Evolutionary conservation across 805 yeast genomes (phyloP).

Genomic region (Scheffersomyces amazonensis): DNA sequence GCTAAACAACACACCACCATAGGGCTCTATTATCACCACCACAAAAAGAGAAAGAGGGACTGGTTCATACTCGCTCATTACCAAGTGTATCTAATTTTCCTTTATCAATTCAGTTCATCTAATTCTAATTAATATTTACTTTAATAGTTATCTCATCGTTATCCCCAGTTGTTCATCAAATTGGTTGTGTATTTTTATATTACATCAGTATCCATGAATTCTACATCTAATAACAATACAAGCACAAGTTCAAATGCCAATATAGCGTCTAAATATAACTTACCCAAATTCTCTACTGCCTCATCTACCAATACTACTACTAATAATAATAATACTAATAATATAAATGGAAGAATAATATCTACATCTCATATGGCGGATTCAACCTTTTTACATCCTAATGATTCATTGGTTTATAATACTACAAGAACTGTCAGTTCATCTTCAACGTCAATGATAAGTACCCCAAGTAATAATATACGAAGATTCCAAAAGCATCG

Average conservation of each 20-base stretch:
- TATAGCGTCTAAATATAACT: constrained; percentile 10
- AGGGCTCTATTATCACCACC: too few species aligned
- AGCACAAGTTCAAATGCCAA: constrained; percentile 1
- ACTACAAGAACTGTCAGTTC: constrained; percentile 28
- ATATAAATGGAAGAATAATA: neutral
- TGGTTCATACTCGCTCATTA: too few species aligned
- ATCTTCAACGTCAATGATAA: constrained; percentile 32
- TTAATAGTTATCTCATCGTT: too few species aligned
- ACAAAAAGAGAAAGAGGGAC: too few species aligned
- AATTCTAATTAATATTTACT: too few species aligned
- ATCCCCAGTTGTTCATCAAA: too few species aligned
- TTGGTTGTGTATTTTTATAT: too few species aligned
- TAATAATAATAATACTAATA: constrained; percentile 12
- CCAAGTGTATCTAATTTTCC: too few species aligned
- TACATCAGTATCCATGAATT: constrained; percentile 1
- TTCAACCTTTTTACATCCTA: constrained; percentile 12
- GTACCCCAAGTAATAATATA: constrained; percentile 42
- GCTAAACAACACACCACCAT: too few species aligned
- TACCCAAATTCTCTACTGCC: constrained; percentile 20
- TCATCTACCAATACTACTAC: constrained; percentile 39
- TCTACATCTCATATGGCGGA: neutral
- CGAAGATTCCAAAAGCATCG: constrained; percentile 28
- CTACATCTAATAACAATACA: neutral
- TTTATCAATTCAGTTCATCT: too few species aligned
- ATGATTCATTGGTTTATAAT: constrained; percentile 7